Percentiles rank a stretch among this genome's conserved stretches.
Conservation (phyloP, 768 basidiomycete species). For the Leccinum sublutescens region DNA sequence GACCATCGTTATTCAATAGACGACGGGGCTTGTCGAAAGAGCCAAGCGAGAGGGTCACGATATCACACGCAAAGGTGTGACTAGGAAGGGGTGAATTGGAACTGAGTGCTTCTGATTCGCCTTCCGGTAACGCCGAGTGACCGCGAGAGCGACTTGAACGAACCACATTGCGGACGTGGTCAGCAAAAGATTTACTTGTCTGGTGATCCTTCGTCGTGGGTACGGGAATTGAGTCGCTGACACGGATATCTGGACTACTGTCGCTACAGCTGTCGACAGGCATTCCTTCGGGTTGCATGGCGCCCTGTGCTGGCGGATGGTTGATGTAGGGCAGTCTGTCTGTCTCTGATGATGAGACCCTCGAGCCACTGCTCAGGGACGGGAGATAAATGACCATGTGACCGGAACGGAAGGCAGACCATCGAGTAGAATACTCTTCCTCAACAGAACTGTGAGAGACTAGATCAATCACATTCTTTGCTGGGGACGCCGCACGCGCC, state of each 20-base stretch:
- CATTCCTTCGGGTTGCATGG: neutral
- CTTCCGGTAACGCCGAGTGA: neutral
- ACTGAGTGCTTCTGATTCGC: neutral
- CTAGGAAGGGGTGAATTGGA: neutral
- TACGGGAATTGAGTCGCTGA: neutral
- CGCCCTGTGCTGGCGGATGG: neutral
- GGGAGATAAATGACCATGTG: constrained; percentile 14
- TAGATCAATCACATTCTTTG: constrained; percentile 8
- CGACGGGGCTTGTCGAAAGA: constrained; percentile 41
- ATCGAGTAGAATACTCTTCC: constrained; percentile 9
- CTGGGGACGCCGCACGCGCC: neutral
- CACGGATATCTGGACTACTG: neutral
- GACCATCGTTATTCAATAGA: constrained; percentile 25
- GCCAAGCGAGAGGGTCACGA: constrained; percentile 21
- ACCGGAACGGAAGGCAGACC: constrained; percentile 30
- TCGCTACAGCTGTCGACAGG: neutral
- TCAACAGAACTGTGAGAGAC: neutral
- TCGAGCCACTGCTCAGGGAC: neutral
- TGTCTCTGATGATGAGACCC: neutral
- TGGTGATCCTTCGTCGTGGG: neutral
- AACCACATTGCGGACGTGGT: neutral
- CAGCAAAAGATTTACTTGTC: neutral
- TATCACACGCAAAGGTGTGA: neutral
- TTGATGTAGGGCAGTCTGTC: neutral
- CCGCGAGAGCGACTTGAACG: neutral